Conservation (phyloP, 495 filamentous ascomycete species). For the Neurospora sp. region DNA sequence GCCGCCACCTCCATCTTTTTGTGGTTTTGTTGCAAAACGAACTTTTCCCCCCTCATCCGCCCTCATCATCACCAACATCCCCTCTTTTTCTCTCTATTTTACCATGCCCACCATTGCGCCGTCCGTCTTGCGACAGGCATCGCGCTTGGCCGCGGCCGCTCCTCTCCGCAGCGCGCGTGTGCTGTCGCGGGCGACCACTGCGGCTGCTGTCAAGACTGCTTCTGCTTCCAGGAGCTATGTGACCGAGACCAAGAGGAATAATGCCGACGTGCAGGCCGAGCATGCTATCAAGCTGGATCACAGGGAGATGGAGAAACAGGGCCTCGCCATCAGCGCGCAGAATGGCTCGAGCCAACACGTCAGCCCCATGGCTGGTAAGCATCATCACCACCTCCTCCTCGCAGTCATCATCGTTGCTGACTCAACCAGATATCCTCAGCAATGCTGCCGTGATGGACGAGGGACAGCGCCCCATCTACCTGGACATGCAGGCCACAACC, state of each 20-base stretch:
- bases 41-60: slow-evolving; percentile 4
- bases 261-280: slow-evolving; percentile 76
- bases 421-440: slow-evolving; percentile 58
- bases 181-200: slow-evolving; percentile 34
- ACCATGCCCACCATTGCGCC: slow-evolving; percentile 66
- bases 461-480: slow-evolving; percentile 88
- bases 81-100: background rate
- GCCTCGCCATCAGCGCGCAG: slow-evolving; percentile 49
- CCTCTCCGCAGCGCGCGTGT: slow-evolving; percentile 34
- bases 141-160: slow-evolving; percentile 52
- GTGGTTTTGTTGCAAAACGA: background rate
- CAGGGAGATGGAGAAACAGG: slow-evolving; percentile 68
- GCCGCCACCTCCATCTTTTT: background rate
- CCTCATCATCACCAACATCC: background rate
- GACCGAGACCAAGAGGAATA: slow-evolving; percentile 66
- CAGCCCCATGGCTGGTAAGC: slow-evolving; percentile 66
- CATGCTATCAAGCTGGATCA: slow-evolving; percentile 76
- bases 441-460: slow-evolving; percentile 90
- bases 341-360: slow-evolving; percentile 43
- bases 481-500: slow-evolving; percentile 99
- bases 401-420: background rate
- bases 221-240: slow-evolving; percentile 56
- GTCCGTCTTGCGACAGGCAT: slow-evolving; percentile 66
- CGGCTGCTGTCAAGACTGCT: slow-evolving; percentile 13
- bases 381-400: no score